Percentiles rank a stretch among this genome's conserved stretches.
Evolutionary conservation across 768 basidiomycete genomes (phyloP).

Genomic region (Lentinus brumalis): DNA sequence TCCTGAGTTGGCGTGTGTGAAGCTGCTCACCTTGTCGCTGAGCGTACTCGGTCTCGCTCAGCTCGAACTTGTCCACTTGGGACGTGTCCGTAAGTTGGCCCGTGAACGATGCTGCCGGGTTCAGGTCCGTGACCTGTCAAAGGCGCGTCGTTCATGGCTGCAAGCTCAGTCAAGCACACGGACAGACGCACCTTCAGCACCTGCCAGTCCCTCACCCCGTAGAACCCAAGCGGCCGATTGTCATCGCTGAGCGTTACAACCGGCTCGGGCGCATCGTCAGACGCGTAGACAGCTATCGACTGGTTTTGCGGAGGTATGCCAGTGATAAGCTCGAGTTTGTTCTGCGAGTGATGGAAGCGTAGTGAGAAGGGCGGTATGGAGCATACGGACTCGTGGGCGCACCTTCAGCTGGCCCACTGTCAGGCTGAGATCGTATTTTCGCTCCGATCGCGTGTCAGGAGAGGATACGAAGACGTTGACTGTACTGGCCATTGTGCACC

Average conservation of each 20-base stretch:
- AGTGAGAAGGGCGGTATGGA: neutral
- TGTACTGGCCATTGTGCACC: slow-evolving; percentile 41
- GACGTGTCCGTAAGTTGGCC: slow-evolving; percentile 86
- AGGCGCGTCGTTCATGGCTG: neutral
- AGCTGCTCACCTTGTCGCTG: slow-evolving; percentile 63
- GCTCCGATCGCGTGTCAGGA: slow-evolving; percentile 88
- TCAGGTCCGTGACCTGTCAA: slow-evolving; percentile 68
- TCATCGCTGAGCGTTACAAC: slow-evolving; percentile 68
- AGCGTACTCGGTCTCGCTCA: slow-evolving; percentile 81
- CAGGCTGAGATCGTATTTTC: slow-evolving; percentile 74
- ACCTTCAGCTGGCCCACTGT: slow-evolving; percentile 87
- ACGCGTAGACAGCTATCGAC: slow-evolving; percentile 59
- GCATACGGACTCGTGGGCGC: slow-evolving; percentile 1
- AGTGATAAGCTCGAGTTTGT: slow-evolving; percentile 87
- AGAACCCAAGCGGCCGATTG: slow-evolving; percentile 66
- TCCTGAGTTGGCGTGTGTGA: neutral
- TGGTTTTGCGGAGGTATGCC: slow-evolving; percentile 83
- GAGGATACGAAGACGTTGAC: slow-evolving; percentile 81
- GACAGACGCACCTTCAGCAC: slow-evolving; percentile 67
- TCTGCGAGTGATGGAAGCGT: slow-evolving; percentile 14
- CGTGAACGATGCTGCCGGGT: slow-evolving; percentile 74
- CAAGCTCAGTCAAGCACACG: no score
- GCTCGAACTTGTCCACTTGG: slow-evolving; percentile 91
- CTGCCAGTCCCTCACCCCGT: slow-evolving; percentile 75
- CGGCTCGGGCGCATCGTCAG: slow-evolving; percentile 52